Evolutionary conservation across 164 flowering plant genomes (phyloP).

Genomic region (Annona cherimola): DNA sequence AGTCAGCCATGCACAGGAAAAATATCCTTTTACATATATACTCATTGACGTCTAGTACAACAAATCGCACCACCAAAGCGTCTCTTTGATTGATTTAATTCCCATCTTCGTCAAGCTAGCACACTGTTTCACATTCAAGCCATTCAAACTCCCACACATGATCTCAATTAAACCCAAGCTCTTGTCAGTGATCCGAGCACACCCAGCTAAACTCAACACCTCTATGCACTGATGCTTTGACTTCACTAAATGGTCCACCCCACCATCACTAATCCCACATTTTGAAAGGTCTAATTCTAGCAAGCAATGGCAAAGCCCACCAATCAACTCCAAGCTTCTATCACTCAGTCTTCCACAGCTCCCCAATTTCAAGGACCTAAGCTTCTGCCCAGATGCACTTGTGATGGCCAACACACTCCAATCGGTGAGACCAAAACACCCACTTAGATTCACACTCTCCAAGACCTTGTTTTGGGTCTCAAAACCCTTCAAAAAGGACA

Average conservation of each 20-base stretch:
- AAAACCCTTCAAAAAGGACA: conserved; percentile 30
- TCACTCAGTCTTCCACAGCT: conserved; percentile 24
- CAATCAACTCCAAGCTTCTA: conserved; percentile 31
- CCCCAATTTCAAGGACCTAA: conserved; percentile 25
- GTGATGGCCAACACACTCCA: conserved; percentile 18
- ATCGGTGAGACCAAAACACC: conserved; percentile 34
- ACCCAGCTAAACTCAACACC: conserved; percentile 33
- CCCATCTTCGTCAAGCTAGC: conserved; percentile 20
- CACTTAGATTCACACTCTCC: conserved; percentile 27
- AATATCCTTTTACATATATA: not conserved
- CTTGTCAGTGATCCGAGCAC: conserved; percentile 31
- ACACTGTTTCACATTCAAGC: conserved; percentile 40
- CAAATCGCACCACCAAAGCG: conserved; percentile 36
- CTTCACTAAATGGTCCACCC: conserved; percentile 24
- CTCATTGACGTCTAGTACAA: not conserved
- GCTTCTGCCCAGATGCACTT: conserved; percentile 24
- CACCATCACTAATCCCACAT: conserved; percentile 32
- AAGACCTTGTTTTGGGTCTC: conserved; percentile 5
- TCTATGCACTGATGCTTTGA: conserved; percentile 27
- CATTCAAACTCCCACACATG: conserved; percentile 28
- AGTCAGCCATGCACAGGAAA: too few relatives aligned
- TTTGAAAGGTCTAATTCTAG: conserved; percentile 35
- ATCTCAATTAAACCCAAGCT: conserved; percentile 22
- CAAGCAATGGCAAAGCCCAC: conserved; percentile 25
- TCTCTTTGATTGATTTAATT: conserved; percentile 24